phyloP scores from a whole-genome alignment of 441 rosid species.

The Daphne laureola region DNA sequence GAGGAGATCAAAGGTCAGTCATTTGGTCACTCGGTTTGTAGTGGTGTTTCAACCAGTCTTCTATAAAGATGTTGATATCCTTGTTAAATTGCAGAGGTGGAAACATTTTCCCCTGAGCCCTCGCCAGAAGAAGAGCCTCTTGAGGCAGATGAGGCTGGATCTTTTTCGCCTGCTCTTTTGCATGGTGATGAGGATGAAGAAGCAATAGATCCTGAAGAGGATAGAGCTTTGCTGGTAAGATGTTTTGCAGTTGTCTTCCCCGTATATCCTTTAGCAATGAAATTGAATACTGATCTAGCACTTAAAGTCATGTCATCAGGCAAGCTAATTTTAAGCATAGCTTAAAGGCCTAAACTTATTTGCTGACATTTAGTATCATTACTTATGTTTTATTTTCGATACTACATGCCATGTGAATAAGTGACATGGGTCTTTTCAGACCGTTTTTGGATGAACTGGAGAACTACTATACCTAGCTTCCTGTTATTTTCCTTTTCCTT shows the following conservation, averaged over 20 bases:
- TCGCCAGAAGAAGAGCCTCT: constrained; percentile 38
- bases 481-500: constrained; percentile 2
- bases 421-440: too few relatives aligned
- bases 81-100: constrained; percentile 32
- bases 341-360: too few relatives aligned
- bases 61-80: constrained; percentile 10
- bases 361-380: background rate
- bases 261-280: background rate
- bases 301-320: constrained; percentile 9
- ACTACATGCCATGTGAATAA: too few relatives aligned
- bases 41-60: constrained; percentile 8
- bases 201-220: constrained; percentile 94
- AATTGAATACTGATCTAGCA: constrained; percentile 10
- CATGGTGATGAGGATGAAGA: constrained; percentile 83
- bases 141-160: constrained; percentile 67
- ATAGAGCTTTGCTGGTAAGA: constrained; percentile 67
- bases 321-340: background rate
- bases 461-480: too few relatives aligned
- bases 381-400: too few relatives aligned
- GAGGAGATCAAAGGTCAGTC: constrained; percentile 33
- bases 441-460: too few relatives aligned
- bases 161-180: constrained; percentile 81
- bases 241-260: constrained; percentile 3
- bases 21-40: constrained; percentile 5
- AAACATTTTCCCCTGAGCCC: constrained; percentile 59